Conservation (phyloP, 768 basidiomycete species). For the Flagelloscypha sp. region DNA sequence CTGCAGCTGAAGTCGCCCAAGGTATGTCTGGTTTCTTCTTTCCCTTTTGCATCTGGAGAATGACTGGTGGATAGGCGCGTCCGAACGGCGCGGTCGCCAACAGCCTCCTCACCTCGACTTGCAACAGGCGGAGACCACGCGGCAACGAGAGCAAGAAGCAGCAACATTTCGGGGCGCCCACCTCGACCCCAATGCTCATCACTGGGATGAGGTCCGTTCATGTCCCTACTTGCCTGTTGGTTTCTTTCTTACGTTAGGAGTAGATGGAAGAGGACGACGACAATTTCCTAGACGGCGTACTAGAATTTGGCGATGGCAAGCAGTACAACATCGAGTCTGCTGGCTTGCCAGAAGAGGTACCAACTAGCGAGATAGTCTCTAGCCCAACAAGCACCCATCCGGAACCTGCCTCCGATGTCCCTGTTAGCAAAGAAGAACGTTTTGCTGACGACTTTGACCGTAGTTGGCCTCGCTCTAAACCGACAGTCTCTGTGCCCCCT, state of each 20-base stretch:
- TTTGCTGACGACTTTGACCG: constrained; percentile 94
- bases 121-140: constrained; percentile 33
- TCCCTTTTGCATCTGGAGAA: neutral
- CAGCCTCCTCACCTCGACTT: neutral
- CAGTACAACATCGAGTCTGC: constrained; percentile 75
- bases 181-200: constrained; percentile 86
- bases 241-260: constrained; percentile 8
- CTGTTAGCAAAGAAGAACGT: constrained; percentile 76
- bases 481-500: constrained; percentile 34
- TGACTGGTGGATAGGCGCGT: constrained; percentile 3
- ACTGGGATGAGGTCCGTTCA: constrained; percentile 91
- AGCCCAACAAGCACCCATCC: constrained; percentile 10
- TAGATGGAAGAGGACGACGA: constrained; percentile 92
- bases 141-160: constrained; percentile 51
- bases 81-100: constrained; percentile 3
- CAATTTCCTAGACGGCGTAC: constrained; percentile 79
- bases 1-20: constrained; percentile 90
- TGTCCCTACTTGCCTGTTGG: constrained; percentile 3
- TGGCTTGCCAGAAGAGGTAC: constrained; percentile 23
- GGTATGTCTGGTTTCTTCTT: constrained; percentile 35
- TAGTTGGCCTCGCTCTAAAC: constrained; percentile 80
- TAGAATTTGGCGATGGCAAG: constrained; percentile 93
- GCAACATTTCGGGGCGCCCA: constrained; percentile 94
- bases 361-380: constrained; percentile 23
- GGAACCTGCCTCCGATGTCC: constrained; percentile 24